phyloP scores from a whole-genome alignment of 148 eudicot genomes.

The Oxyria digyna region DNA sequence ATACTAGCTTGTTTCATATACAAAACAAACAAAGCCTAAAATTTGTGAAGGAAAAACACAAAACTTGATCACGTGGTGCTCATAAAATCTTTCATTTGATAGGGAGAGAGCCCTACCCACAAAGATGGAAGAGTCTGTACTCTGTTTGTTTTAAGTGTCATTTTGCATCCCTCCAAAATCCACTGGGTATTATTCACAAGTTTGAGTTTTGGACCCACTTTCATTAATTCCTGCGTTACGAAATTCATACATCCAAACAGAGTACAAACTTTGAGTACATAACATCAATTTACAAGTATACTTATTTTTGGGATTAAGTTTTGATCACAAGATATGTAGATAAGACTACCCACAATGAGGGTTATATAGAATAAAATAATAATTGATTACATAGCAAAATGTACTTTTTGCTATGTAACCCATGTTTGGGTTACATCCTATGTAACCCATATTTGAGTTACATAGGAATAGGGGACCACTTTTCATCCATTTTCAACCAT shows the following conservation, averaged over 20 bases:
- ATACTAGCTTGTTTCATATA: not conserved
- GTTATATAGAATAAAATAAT: no score
- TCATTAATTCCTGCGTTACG: not conserved
- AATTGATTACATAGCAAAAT: no score
- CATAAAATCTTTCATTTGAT: not conserved
- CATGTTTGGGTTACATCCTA: no score
- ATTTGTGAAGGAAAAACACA: not conserved
- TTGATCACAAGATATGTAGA: no score
- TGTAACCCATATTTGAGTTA: no score
- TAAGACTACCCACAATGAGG: no score
- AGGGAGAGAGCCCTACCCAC: not conserved
- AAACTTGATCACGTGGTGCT: slow-evolving; percentile 3
- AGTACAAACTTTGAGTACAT: no score
- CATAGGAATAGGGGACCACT: no score
- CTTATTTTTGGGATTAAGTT: no score
- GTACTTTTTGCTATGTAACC: no score
- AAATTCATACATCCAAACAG: not conserved
- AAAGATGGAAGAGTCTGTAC: not conserved
- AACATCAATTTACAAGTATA: no score
- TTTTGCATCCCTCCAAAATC: slow-evolving; percentile 8
- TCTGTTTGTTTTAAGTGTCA: slow-evolving; percentile 2
- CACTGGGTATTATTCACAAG: slow-evolving; percentile 7
- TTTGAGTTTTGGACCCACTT: not conserved
- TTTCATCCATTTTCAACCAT: no score
- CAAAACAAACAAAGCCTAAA: slow-evolving; percentile 2